These are phyloP conservation scores for Dorcoceras hygrometricum DNA, from an alignment of 257 asterid species.

Conservation along the genomic window DNA sequence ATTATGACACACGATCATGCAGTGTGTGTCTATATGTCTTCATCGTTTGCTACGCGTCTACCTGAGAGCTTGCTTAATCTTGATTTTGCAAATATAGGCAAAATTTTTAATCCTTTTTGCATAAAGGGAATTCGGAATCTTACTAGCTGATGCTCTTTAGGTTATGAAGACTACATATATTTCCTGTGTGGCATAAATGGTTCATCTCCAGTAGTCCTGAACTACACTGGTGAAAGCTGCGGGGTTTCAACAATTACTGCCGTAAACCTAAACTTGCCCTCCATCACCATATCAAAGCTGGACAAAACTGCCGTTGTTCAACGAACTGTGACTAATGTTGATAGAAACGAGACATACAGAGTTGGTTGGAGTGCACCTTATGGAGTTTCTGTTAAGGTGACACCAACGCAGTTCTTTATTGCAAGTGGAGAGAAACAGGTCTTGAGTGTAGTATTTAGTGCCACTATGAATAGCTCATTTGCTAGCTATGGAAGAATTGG, in stretches of 20 bases:
- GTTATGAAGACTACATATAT: constrained; percentile 69
- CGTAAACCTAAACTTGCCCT: constrained; percentile 80
- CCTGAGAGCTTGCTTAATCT: neutral
- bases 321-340: constrained; percentile 62
- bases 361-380: constrained; percentile 91
- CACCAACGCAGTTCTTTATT: constrained; percentile 61
- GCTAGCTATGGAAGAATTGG: constrained; percentile 95
- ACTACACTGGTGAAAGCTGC: constrained; percentile 83
- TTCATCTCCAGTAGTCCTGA: constrained; percentile 64
- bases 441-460: constrained; percentile 48
- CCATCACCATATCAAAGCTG: constrained; percentile 76
- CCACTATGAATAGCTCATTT: constrained; percentile 57
- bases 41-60: too few species aligned
- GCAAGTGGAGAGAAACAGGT: constrained; percentile 68
- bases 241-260: constrained; percentile 40
- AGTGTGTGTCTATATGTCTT: too few species aligned
- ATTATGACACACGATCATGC: neutral
- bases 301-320: constrained; percentile 53
- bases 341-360: constrained; percentile 69
- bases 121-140: neutral
- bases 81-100: too few species aligned
- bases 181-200: constrained; percentile 96
- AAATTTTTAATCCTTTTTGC: neutral
- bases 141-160: constrained; percentile 37
- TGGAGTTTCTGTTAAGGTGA: constrained; percentile 68